Percentiles rank a stretch among this genome's conserved stretches.
These are phyloP conservation scores for Lachnellula subtilissima DNA, from an alignment of 2,329 filamentous ascomycete genomes.

Conservation along the genomic window DNA sequence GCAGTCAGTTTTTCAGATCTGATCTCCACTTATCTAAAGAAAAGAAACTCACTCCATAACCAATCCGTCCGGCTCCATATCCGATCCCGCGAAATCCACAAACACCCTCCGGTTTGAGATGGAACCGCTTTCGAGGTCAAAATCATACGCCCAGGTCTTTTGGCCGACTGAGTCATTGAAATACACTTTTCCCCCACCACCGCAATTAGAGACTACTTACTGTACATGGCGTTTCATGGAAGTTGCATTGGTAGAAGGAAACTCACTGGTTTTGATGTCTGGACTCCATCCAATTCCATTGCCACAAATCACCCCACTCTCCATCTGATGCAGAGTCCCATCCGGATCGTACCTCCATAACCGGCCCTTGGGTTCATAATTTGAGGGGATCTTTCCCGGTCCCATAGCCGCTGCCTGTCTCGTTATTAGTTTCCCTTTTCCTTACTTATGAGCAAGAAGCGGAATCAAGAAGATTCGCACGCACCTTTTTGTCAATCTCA, in stretches of 20 bases:
- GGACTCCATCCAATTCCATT: conserved; percentile 35
- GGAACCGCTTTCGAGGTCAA: conserved; percentile 29
- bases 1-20: not conserved
- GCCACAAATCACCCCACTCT: conserved; percentile 31
- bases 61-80: conserved; percentile 34
- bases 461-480: not conserved
- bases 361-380: conserved; percentile 25
- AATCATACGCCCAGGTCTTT: conserved; percentile 32
- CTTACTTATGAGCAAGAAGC: not conserved
- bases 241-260: not conserved
- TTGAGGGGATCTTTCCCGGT: conserved; percentile 28
- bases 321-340: conserved; percentile 30
- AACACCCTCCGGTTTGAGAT: conserved; percentile 30
- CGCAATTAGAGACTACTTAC: no score
- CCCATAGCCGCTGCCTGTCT: conserved; percentile 30
- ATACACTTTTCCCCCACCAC: conserved; percentile 25
- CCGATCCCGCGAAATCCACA: conserved; percentile 10
- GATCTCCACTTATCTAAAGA: not conserved
- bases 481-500: conserved; percentile 32
- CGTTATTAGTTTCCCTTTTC: not conserved
- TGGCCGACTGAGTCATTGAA: conserved; percentile 34
- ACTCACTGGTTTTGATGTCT: conserved; percentile 32
- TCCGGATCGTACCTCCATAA: conserved; percentile 21
- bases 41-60: conserved; percentile 32
- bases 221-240: no score